These are phyloP conservation scores for Nakaseomyces bracarensis DNA, from an alignment of 1,139 yeast genomes.

Conservation along the genomic window DNA sequence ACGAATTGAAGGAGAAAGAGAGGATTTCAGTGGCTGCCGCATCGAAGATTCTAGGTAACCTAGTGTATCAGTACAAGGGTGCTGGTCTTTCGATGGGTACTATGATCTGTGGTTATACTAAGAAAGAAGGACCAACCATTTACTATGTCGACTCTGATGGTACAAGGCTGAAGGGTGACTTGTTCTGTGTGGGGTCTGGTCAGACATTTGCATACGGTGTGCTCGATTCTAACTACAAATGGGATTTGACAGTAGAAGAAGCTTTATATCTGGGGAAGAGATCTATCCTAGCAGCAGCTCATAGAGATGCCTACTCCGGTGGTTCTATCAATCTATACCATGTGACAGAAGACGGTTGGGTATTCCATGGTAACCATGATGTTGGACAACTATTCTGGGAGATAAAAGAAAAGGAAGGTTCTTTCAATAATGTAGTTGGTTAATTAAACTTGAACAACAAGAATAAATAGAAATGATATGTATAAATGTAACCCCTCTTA, in stretches of 20 bases:
- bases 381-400: constrained; percentile 92
- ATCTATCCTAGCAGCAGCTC: constrained; percentile 94
- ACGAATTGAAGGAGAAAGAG: constrained; percentile 89
- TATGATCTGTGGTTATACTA: constrained; percentile 95
- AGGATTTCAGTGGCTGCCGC: constrained; percentile 96
- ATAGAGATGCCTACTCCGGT: constrained; percentile 97
- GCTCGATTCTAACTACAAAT: constrained; percentile 77
- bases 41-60: constrained; percentile 80
- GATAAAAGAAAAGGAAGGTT: constrained; percentile 75
- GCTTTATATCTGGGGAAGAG: constrained; percentile 93
- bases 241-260: constrained; percentile 88
- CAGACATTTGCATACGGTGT: constrained; percentile 99
- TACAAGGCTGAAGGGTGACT: constrained; percentile 85
- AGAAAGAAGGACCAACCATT: constrained; percentile 90
- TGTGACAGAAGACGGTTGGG: constrained; percentile 91
- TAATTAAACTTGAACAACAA: constrained; percentile 22
- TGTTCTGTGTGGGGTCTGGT: constrained; percentile 98
- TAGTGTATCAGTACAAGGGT: constrained; percentile 91
- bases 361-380: constrained; percentile 88
- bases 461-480: background rate
- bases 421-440: constrained; percentile 81
- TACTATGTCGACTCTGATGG: constrained; percentile 98
- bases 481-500: background rate
- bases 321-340: constrained; percentile 92
- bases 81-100: constrained; percentile 99